Base-by-base conservation (phyloP, 345 rosid species). In the Eucalyptus rudis region DNA sequence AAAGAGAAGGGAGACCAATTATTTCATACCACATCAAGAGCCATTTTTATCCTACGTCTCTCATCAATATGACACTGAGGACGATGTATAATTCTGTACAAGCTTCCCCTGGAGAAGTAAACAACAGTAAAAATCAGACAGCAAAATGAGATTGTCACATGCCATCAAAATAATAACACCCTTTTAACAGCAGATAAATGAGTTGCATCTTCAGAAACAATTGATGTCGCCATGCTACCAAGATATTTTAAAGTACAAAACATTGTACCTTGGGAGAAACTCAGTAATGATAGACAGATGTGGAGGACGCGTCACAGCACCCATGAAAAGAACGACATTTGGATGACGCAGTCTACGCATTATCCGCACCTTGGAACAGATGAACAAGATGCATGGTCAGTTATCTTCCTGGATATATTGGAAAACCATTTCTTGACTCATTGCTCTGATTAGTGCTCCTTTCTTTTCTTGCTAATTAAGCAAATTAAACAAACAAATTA, bases 261-360 rank as follows among this genome's bases (percentile, higher is more conserved):
- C 81, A 87, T 87, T 64, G 87, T 90, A 97, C 99, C 99, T 98
- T 86, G 99, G 99, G 89, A 98, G 96, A 93, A 94, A 97, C 94
- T 98, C 99, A 7, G 99, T 91, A 89, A 98, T 96, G 89, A 98
- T 98, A 87, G 99, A 98, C 87, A 98, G 97, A 91, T 96, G 93
- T n/a, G 98, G 99, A 91, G 99, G 99, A 86, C 99, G 99, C 58
- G 99, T 98, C 89, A 98, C 97, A 89, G 99, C 99, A 86, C 99
- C 99, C 94, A 96, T 95, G 89, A 98, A 98, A 90, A 95, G 98
- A 89, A 98, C 99, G 88, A 98, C 97, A 91, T 98, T 98, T 91
- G 99, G 99, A 95, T 98, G 99, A 45, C 99, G 99, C 91, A 97
- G 91, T 95, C 99, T 98, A 44, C 96, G 96, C 99, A 98, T 98